Conservation (phyloP, 805 yeast species). For the Wickerhamiella spandovensis region DNA sequence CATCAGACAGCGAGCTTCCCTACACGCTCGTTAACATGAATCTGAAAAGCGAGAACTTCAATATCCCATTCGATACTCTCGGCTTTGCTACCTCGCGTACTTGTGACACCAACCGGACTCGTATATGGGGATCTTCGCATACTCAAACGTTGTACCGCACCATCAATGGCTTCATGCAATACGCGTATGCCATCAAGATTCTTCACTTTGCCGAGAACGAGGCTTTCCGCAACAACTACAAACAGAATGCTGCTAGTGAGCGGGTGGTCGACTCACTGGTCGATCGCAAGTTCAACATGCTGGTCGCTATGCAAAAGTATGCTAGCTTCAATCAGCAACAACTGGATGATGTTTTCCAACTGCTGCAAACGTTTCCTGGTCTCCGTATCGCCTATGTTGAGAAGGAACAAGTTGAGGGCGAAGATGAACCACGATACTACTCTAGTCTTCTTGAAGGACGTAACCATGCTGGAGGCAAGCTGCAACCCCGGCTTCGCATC, state of each 20-base stretch:
- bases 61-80: slow-evolving; percentile 8
- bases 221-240: slow-evolving; percentile 38
- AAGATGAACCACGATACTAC: slow-evolving; percentile 24
- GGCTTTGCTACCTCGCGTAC: slow-evolving; percentile 17
- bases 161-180: slow-evolving; percentile 71
- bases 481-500: slow-evolving; percentile 50
- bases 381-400: slow-evolving; percentile 32
- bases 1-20: neutral
- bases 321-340: slow-evolving; percentile 61
- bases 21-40: neutral
- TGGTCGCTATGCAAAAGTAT: slow-evolving; percentile 80
- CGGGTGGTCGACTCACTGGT: slow-evolving; percentile 48
- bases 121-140: slow-evolving; percentile 79
- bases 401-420: neutral
- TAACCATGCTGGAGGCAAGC: slow-evolving; percentile 46
- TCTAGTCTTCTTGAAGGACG: slow-evolving; percentile 62
- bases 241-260: slow-evolving; percentile 27
- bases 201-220: slow-evolving; percentile 56
- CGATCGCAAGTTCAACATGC: slow-evolving; percentile 64
- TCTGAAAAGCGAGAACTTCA: neutral
- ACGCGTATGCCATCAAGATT: slow-evolving; percentile 56
- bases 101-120: slow-evolving; percentile 38
- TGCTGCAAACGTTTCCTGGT: slow-evolving; percentile 74
- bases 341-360: slow-evolving; percentile 57
- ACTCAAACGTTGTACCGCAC: slow-evolving; percentile 78